Evolutionary conservation across 352 stramenopile genomes (phyloP), one percentile per base, ranked within the genome.

Genomic region (Globisporangium rhizosaccharum): DNA sequence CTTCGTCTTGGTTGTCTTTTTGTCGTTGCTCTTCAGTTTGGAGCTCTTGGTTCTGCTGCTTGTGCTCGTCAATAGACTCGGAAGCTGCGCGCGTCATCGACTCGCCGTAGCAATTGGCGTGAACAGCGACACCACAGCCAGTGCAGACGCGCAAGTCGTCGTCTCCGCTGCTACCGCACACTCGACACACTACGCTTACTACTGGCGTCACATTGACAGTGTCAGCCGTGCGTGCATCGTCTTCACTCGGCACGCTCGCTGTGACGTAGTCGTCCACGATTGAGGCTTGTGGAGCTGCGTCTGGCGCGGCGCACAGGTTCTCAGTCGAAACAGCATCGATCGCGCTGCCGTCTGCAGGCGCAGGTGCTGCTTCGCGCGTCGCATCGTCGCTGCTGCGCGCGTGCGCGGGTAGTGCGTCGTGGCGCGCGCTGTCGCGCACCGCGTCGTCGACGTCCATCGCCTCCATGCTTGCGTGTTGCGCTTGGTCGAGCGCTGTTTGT

Each of bases 21-120:
- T 42, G 30, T 48, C 11, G 30, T 42, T 44, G 23, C 51, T 36
- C 20, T 53, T 20, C 30, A 49, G 18, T 0, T 57, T 37, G 23
- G 5, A 18, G 2, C 18, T 37, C 59, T 48, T 51, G 33, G 33
- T 39, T 39, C 15, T 61, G 42, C 9, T 48, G 41, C 23, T 57
- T 18, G 20, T 5, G 18, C 28, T 50, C 8, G 18, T 30, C 18
- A 5, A n/a, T 10, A 15, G 37, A 33, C 18, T 9, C 39, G 15
- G 44, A 36, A 28, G 28, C 28, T 37, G 53, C 42, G 47, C 14
- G 30, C 20, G 10, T 37, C 14, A 3, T 37, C 14, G 36, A 44
- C 14, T 63, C 56, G 1, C 25, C 52, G 58, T 79, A 85, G 50
- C 75, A 85, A 59, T 53, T 64, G 8, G 23, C 20, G 42, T 85